A percentile compares a stretch with the other conserved stretches of the same genome.
These are phyloP conservation scores for Suillus paluster DNA, from an alignment of 768 basidiomycete genomes.

Conservation along the genomic window DNA sequence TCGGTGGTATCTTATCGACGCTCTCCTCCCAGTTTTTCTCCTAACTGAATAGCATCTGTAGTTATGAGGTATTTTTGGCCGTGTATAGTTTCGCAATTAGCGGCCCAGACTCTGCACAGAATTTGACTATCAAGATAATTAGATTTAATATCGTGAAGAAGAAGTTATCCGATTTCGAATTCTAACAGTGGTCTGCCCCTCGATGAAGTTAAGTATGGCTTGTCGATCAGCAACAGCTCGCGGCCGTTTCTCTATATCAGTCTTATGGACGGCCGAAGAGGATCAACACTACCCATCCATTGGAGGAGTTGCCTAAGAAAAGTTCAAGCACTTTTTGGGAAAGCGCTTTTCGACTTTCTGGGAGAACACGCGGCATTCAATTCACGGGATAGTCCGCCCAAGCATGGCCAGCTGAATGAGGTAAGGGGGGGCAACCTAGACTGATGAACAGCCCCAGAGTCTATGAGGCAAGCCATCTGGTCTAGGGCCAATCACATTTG, in stretches of 20 bases:
- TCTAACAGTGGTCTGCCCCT: too few relatives aligned
- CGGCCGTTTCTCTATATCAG: neutral
- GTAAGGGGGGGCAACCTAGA: too few relatives aligned
- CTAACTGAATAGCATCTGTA: neutral
- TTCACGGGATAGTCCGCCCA: slow-evolving; percentile 6
- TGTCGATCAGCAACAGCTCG: neutral
- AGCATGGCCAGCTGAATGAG: neutral
- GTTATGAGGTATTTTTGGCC: neutral
- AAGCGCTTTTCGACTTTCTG: neutral
- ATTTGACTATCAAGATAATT: too few relatives aligned
- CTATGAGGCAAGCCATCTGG: too few relatives aligned
- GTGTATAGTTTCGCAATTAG: neutral
- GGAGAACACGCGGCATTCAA: neutral
- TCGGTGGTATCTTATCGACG: neutral
- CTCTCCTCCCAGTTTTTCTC: neutral
- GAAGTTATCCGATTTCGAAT: too few relatives aligned
- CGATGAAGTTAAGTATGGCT: too few relatives aligned
- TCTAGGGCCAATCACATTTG: too few relatives aligned
- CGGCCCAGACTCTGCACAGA: neutral
- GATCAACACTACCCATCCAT: too few relatives aligned
- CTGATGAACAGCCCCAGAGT: too few relatives aligned
- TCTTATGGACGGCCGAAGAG: too few relatives aligned
- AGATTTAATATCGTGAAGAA: too few relatives aligned
- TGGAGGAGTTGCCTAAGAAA: neutral
- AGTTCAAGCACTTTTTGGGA: neutral